phyloP scores from a whole-genome alignment of 805 yeast species.

The Nakazawaea wickerhamii region DNA sequence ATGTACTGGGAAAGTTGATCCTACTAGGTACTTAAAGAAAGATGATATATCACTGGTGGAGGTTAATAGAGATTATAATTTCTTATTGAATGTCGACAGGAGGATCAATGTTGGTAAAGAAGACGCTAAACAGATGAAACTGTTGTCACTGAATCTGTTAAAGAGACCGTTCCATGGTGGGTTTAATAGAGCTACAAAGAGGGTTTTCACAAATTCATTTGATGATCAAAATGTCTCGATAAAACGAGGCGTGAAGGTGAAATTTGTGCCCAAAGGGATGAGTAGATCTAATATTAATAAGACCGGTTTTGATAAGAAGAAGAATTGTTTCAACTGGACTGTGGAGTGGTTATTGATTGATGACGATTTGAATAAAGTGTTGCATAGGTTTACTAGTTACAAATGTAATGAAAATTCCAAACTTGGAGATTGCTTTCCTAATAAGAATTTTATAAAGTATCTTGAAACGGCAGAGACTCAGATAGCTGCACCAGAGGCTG shows the following conservation, averaged over 20 bases:
- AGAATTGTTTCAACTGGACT: constrained; percentile 68
- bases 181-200: constrained; percentile 20
- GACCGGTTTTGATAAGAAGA: constrained; percentile 62
- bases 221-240: constrained; percentile 23
- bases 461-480: neutral
- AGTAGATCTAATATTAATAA: constrained; percentile 56
- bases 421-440: constrained; percentile 38
- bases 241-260: constrained; percentile 63
- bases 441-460: constrained; percentile 22
- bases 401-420: constrained; percentile 33
- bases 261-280: constrained; percentile 69
- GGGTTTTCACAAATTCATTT: constrained; percentile 8
- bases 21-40: constrained; percentile 49
- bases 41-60: constrained; percentile 39
- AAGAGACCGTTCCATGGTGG: constrained; percentile 12
- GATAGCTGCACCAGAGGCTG: too few species aligned
- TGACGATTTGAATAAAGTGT: constrained; percentile 18
- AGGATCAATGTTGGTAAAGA: constrained; percentile 50
- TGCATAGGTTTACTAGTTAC: constrained; percentile 26
- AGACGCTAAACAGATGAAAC: constrained; percentile 31
- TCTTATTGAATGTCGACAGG: constrained; percentile 56
- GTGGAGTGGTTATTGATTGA: constrained; percentile 60
- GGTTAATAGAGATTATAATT: constrained; percentile 81
- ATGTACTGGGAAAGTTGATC: constrained; percentile 67
- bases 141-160: constrained; percentile 7